Evolutionary conservation across 352 stramenopile species (phyloP).

Genomic region (Vaucheria bursata): DNA sequence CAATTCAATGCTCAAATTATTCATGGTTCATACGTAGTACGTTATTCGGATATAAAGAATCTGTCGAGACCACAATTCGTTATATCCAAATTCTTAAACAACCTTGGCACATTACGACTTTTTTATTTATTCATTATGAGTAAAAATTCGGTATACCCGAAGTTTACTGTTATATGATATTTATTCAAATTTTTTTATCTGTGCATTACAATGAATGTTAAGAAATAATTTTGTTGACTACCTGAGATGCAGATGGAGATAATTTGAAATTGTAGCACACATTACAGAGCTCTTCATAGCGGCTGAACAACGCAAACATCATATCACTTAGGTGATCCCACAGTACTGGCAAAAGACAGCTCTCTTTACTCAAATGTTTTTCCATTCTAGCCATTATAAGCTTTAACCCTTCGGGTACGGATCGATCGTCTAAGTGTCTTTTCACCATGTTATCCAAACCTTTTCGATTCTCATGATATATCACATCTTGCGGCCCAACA

Average conservation of each 20-base stretch:
- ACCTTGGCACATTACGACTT: no score
- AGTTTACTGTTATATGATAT: no score
- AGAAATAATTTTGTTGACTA: no score
- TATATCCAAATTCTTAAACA: no score
- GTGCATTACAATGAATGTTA: no score
- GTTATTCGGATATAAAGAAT: no score
- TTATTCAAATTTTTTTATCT: no score
- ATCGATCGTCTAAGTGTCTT: conserved; percentile 27
- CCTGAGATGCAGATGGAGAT: conserved; percentile 11
- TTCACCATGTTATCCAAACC: conserved; percentile 29
- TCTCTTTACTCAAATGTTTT: conserved; percentile 33
- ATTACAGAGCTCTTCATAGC: conserved; percentile 45
- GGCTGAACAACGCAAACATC: conserved; percentile 40
- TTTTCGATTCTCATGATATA: conserved; percentile 34
- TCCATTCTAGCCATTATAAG: conserved; percentile 24
- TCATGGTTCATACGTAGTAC: no score
- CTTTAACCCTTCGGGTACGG: conserved; percentile 24
- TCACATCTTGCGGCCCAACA: conserved; percentile 23
- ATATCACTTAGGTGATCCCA: conserved; percentile 44
- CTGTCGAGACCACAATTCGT: no score
- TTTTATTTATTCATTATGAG: no score
- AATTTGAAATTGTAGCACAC: conserved; percentile 42
- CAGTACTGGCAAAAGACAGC: conserved; percentile 26
- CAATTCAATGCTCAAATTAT: no score
- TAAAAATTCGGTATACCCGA: no score